Evolutionary conservation across 2,329 filamentous ascomycete species (phyloP), one percentile per base, ranked within the genome.

Genomic region (Hyphodiscus sp.): DNA sequence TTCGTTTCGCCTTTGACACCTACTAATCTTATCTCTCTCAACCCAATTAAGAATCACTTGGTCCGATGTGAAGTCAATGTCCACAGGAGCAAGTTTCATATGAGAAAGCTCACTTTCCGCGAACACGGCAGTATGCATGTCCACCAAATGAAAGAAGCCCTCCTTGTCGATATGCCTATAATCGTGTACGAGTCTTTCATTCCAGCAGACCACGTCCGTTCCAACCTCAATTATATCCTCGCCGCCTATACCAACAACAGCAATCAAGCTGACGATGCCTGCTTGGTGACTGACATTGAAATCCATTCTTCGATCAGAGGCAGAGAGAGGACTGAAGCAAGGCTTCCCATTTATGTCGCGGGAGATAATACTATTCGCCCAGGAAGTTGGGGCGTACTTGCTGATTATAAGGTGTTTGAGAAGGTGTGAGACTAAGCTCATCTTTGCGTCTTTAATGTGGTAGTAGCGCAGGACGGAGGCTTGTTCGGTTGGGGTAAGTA

Each of bases 271-370:
- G 0, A 91, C 87, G 16, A 92, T 72, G 1, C 88, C 87, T 9
- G 84, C 85, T 73, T 92, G 88, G 68, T 92, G 88, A 45, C 81
- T 85, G 52, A 91, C 79, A 69, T 92, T 92, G 76, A 92, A 91
- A 55, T 79, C 76, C 33, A 80, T 58, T 19, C 45, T 29, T 57
- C 53, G 41, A 52, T 51, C 16, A 15, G 45, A 38, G 29, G 15
- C 9, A 5, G 8, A 7, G 16, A 8, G 20, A 8, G 55, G 51
- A 9, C 55, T 61, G 58, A 76, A 71, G 67, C 74, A 69, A 58
- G 76, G 73, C 74, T 72, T 65, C 64, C 65, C 61, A 18, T 74
- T 57, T 68, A 70, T 56, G 72, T 83, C 75, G 69, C 83, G 78
- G 11, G 77, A 75, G 53, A 87, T 73, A 18, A 63, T 70, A 47